A percentile compares a stretch with the other conserved stretches of the same genome.
Conservation (phyloP, 2,329 filamentous ascomycete species). For the Malbranchea zuffiana region DNA sequence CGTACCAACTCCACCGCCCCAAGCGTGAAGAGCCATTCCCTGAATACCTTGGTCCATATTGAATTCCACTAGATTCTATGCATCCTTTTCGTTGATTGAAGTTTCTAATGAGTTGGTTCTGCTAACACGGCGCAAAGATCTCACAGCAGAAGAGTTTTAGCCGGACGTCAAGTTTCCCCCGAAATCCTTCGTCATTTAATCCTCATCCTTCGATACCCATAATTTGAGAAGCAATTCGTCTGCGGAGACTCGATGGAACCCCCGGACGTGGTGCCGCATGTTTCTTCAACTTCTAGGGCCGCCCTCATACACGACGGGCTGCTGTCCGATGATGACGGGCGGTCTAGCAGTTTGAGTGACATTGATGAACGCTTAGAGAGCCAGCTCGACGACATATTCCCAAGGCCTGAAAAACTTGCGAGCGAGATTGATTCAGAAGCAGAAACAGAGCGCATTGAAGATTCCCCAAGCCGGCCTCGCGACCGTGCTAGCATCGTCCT, state of each 20-base stretch:
- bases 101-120: too few relatives aligned
- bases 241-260: constrained; percentile 5
- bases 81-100: too few relatives aligned
- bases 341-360: constrained; percentile 87
- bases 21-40: too few relatives aligned
- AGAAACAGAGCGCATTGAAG: constrained; percentile 85
- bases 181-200: too few relatives aligned
- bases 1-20: too few relatives aligned
- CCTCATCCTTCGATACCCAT: too few relatives aligned
- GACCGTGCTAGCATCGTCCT: constrained; percentile 50
- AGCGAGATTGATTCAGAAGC: constrained; percentile 69
- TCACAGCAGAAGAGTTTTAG: too few relatives aligned
- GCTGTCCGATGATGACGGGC: constrained; percentile 45
- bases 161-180: too few relatives aligned
- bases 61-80: too few relatives aligned
- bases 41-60: too few relatives aligned
- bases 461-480: constrained; percentile 63
- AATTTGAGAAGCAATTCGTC: too few relatives aligned
- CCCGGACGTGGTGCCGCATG: constrained; percentile 1
- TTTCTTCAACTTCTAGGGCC: not conserved
- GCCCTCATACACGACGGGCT: constrained; percentile 6
- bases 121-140: too few relatives aligned
- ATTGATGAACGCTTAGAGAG: constrained; percentile 69
- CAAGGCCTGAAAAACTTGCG: constrained; percentile 43
- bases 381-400: constrained; percentile 42